Percentiles rank a stretch among this genome's conserved stretches.
phyloP scores from a whole-genome alignment of 2,329 filamentous ascomycete species.

The Fusarium albidum region DNA sequence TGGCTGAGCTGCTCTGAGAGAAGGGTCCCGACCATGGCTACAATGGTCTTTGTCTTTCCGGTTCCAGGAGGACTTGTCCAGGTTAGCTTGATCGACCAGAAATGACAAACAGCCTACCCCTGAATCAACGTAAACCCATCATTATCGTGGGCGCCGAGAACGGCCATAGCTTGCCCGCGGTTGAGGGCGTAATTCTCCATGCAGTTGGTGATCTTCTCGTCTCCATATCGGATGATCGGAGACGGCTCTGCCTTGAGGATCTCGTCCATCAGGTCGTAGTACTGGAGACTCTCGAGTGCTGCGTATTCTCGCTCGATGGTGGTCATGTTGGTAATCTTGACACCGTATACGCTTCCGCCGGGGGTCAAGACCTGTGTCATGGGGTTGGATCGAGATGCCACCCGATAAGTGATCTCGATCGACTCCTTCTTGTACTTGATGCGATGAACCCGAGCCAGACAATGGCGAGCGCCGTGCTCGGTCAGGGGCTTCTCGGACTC shows the following conservation, averaged over 20 bases:
- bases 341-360: slow-evolving; percentile 73
- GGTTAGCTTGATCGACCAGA: slow-evolving; percentile 41
- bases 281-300: slow-evolving; percentile 87
- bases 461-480: slow-evolving; percentile 74
- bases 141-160: slow-evolving; percentile 91
- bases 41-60: slow-evolving; percentile 97
- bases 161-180: slow-evolving; percentile 86
- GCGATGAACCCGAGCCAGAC: slow-evolving; percentile 83
- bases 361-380: slow-evolving; percentile 72
- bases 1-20: slow-evolving; percentile 49
- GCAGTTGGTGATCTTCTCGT: slow-evolving; percentile 73
- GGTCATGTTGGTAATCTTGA: slow-evolving; percentile 91
- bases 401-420: slow-evolving; percentile 85
- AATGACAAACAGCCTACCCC: slow-evolving; percentile 61
- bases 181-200: slow-evolving; percentile 86
- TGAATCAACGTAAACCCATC: slow-evolving; percentile 98
- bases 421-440: slow-evolving; percentile 82
- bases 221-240: slow-evolving; percentile 81
- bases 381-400: slow-evolving; percentile 72
- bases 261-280: slow-evolving; percentile 95
- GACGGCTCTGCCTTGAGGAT: slow-evolving; percentile 90
- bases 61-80: slow-evolving; percentile 82
- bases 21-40: slow-evolving; percentile 92
- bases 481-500: slow-evolving; percentile 74
- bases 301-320: slow-evolving; percentile 96